Conservation (phyloP, 148 eudicot species). For the Camellia lanceoleosa region DNA sequence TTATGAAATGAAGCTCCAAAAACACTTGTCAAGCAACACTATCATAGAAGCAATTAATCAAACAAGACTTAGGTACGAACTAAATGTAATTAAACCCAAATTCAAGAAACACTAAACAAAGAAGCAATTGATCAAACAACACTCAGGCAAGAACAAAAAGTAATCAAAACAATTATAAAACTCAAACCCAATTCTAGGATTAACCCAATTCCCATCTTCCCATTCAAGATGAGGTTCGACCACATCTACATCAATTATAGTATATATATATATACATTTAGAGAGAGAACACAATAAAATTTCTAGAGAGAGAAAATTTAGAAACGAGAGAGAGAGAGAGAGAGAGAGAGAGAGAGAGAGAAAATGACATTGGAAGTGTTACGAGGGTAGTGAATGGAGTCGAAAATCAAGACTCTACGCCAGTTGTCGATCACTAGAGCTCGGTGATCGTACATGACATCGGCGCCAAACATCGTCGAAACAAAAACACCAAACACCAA, state of each 20-base stretch:
- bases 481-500: constrained; percentile 16
- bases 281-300: not conserved
- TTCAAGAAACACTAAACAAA: too few species aligned
- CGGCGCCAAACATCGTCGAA: constrained; percentile 30
- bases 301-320: not conserved
- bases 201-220: constrained; percentile 46
- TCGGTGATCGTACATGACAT: constrained; percentile 78
- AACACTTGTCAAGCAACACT: too few species aligned
- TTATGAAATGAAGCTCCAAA: too few species aligned
- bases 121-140: too few species aligned
- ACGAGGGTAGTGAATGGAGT: constrained; percentile 94
- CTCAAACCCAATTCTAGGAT: too few species aligned
- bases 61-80: too few species aligned
- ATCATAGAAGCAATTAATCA: too few species aligned
- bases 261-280: not conserved
- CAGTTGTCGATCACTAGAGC: constrained; percentile 79
- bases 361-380: constrained; percentile 70
- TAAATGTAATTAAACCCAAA: too few species aligned
- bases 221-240: constrained; percentile 81
- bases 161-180: too few species aligned
- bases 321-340: not conserved
- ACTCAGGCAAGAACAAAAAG: too few species aligned
- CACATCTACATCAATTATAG: constrained; percentile 59
- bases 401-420: constrained; percentile 72
- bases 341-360: too few species aligned